phyloP scores from a whole-genome alignment of 352 stramenopile species.

The Pythium biforme region DNA sequence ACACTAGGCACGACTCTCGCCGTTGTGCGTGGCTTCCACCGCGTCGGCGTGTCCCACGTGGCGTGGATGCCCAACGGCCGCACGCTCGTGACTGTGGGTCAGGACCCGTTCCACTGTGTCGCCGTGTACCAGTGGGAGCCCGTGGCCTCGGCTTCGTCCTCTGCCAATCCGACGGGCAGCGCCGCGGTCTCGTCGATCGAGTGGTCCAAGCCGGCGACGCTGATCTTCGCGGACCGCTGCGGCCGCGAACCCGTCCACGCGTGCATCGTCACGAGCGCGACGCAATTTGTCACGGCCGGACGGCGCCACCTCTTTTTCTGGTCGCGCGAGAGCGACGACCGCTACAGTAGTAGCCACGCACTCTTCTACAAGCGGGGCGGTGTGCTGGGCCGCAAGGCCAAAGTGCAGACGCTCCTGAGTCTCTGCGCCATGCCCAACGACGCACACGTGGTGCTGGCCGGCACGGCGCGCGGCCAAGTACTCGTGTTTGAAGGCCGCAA shows the following conservation, averaged over 20 bases:
- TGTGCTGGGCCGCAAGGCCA: constrained; percentile 63
- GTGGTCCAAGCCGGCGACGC: constrained; percentile 48
- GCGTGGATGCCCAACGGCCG: constrained; percentile 74
- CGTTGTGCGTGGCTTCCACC: constrained; percentile 66
- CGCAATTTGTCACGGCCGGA: constrained; percentile 66
- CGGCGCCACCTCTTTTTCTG: constrained; percentile 74
- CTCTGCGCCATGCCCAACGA: constrained; percentile 47
- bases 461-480: constrained; percentile 70
- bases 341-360: constrained; percentile 44
- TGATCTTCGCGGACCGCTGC: constrained; percentile 58
- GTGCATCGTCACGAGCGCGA: constrained; percentile 33
- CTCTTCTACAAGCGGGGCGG: constrained; percentile 51
- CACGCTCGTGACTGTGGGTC: constrained; percentile 60
- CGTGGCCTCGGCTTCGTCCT: constrained; percentile 22
- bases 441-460: constrained; percentile 54
- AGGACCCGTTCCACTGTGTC: constrained; percentile 69
- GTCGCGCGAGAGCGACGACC: constrained; percentile 57
- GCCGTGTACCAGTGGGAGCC: constrained; percentile 78
- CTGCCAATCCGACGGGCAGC: constrained; percentile 6
- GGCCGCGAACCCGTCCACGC: constrained; percentile 52
- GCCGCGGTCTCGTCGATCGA: constrained; percentile 29
- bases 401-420: constrained; percentile 68
- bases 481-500: constrained; percentile 82
- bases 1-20: constrained; percentile 45
- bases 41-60: constrained; percentile 56